Evolutionary conservation across 805 yeast species (phyloP), one percentile per base, ranked within the genome.

Genomic region (Zygotorulaspora danielsina): DNA sequence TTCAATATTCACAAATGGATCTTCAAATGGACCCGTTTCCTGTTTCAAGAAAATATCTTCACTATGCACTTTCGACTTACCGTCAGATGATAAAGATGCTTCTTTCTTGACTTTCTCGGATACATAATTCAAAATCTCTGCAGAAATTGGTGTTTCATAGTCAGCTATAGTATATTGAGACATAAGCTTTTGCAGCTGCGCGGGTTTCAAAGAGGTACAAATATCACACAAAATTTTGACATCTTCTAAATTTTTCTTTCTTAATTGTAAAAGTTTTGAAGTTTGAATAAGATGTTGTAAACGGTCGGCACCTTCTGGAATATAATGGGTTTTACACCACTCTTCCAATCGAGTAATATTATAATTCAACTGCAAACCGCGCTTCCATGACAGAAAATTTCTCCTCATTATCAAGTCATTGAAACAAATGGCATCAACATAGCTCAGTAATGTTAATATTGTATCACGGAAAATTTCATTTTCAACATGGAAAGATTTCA

Each of bases 341-440:
- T 93, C 99, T 64, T 88, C 97, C 54, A 93, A 74, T 56, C 97
- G 78, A 3, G 98, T 93, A 39, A 89, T 94, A 63, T 93, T 93
- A 68, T 93, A 93, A 63, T 88, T 93, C 66, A 93, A 79, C 66
- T 93, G 98, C 52, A 93, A 74, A 34, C 97, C 97, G 60, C 98
- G 82, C 69, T 90, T 93, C 98, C 98, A 93, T 8, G 96, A 83
- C 59, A 90, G 69, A 67, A 90, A 94, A 67, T 81, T 83, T 64
- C 96, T 78, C 69, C 96, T 81, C 95, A 89, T 84, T 35, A 94
- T 79, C 66, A 93, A 71, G 61, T 93, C 97, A 61, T 93, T 93
- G 73, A 93, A 93, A 67, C 97, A 87, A 49, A 79, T 77, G 12
- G 95, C 93, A 63, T 93, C 96, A 42, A 94, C 87, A 62, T 83